phyloP scores from a whole-genome alignment of 768 basidiomycete genomes.

The Amanita thiersii region DNA sequence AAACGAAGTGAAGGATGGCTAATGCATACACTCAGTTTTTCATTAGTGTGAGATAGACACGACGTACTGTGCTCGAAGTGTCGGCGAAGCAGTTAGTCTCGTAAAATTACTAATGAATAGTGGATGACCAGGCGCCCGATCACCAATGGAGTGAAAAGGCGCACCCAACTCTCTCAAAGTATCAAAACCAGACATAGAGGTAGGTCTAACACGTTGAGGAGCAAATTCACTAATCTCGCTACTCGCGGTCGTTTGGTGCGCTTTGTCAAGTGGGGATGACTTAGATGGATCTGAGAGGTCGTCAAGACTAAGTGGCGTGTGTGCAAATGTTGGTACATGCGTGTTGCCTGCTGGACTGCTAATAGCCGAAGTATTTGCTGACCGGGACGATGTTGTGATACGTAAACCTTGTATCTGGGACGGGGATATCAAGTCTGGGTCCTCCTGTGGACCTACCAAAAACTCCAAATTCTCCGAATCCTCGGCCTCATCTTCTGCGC shows the following conservation, averaged over 20 bases:
- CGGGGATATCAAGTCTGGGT: conserved; percentile 21
- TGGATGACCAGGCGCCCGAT: conserved; percentile 65
- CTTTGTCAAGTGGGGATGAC: too few relatives aligned
- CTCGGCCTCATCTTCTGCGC: conserved; percentile 52
- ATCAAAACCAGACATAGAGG: conserved; percentile 5
- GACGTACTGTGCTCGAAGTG: conserved; percentile 41
- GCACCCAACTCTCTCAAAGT: conserved; percentile 13
- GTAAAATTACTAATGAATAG: conserved; percentile 81
- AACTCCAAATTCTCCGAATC: conserved; percentile 15
- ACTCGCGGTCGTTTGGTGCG: not conserved
- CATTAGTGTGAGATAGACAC: not conserved
- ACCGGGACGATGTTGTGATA: conserved; percentile 37
- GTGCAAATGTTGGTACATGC: too few relatives aligned
- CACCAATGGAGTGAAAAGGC: conserved; percentile 45
- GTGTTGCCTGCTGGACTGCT: too few relatives aligned
- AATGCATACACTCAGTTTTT: too few relatives aligned
- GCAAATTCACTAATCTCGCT: not conserved
- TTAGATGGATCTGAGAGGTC: too few relatives aligned
- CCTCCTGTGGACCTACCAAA: conserved; percentile 13
- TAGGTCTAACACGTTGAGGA: conserved; percentile 1
- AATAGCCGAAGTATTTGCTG: conserved; percentile 15
- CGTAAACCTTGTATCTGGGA: conserved; percentile 50
- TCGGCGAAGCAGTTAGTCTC: conserved; percentile 55
- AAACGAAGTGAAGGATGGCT: not conserved
- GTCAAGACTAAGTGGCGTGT: too few relatives aligned